Evolutionary conservation across 345 rosid genomes (phyloP), one percentile per base, ranked within the genome.

Genomic region (Syzygium oleosum): DNA sequence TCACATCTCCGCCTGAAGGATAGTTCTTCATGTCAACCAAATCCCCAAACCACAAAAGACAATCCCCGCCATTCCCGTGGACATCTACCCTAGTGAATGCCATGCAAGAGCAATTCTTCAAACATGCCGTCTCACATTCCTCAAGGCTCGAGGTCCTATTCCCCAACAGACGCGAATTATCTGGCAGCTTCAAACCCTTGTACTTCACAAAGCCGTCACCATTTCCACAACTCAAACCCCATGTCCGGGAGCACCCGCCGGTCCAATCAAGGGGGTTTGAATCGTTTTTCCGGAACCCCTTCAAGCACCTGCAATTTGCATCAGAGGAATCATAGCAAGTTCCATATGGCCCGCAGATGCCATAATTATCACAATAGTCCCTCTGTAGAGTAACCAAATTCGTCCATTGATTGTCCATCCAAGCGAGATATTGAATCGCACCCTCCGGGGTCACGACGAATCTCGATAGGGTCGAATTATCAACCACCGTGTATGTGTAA

Each of bases 61-160:
- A 88, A 27, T 88, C 88, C 15, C 90, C 90, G 2, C 90, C 90
- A n/a, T 86, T 89, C 9, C 88, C 90, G 7, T 89, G 88, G 46
- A 86, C 55, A 46, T 83, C 88, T 51, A 86, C 84, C 29, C 83
- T 86, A 6, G 91, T 54, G 52, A 86, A 91, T 41, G 90, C 94
- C 6, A 55, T 85, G 73, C 94, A 92, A 12, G 91, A 88, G 86
- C 93, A 92, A 54, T 92, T 88, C 88, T 15, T 86, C 56, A 88
- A 41, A 59, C 94, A 92, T 80, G 65, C 85, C 16, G 3, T 63
- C 79, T 53, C 34, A 29, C 94, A 92, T 31, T 84, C 90, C 84
- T 86, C 52, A 38, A 84, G 84, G 86, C 77, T 89, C 25, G 55
- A 43, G 88, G 77, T 89, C 19, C 15, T 21, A 9, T 83, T 89